Base-by-base conservation (phyloP, 129 eudicot species). In the Arctium lappa region DNA sequence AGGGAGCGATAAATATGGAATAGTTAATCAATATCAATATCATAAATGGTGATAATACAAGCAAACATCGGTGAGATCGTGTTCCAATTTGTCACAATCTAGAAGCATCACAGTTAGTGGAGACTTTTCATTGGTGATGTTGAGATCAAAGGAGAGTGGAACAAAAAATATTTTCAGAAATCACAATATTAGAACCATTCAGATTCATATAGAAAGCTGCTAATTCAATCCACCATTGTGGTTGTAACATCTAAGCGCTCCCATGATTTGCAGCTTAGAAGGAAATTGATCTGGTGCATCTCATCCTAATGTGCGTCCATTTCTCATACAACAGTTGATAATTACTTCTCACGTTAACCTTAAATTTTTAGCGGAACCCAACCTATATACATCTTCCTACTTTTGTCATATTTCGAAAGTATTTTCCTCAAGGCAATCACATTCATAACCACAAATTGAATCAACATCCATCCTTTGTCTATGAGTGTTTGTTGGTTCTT, bases 201-300 rank as follows among this genome's bases (percentile, higher is more conserved):
- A 87, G 78, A 50, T 91, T 91, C 73, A 87, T 82, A 74, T 77
- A 82, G 72, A 91, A 89, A 56, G 95, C 90, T 87, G 86, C 84
- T 3, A 89, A 73, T 74, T 91, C 95, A 50, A 87, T 85, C 34
- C 89, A 66, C 95, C 95, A 91, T 13, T 93, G 93, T 37, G 95
- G 86, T 72, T 91, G 93, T 65, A 13, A 89, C 84, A 74, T 91
- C 95, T 31, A 82, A 70, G 82, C 74, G 95, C 36, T 85, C 85
- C 80, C 5, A 68, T 82, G 50, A 87, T 53, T 81, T 86, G 73
- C 13, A 91, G 87, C 68, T 87, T 91, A 60, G 84, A 91, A 62
- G 10, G 56, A 79, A 18, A 38, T 22, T 22, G 27, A 22, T 22
- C 27, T 0, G 27, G 27, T 22, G 27, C 27, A 22, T 22, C 27